These are phyloP conservation scores for Jatropha curcas DNA, from an alignment of 345 rosid genomes.

Conservation along the genomic window DNA sequence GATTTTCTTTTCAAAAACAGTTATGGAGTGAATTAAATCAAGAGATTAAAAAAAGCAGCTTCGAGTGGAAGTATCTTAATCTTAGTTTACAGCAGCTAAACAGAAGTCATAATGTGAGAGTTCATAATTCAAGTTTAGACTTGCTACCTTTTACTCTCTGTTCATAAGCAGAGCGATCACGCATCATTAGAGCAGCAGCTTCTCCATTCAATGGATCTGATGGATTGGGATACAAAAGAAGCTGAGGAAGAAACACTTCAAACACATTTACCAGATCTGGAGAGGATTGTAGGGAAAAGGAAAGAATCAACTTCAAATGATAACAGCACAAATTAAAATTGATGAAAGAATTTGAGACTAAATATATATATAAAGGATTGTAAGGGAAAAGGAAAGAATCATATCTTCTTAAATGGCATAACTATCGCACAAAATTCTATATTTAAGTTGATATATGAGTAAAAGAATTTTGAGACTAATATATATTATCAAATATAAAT, in stretches of 20 bases:
- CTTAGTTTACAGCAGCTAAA: neutral
- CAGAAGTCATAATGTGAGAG: neutral
- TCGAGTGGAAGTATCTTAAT: neutral
- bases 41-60: neutral
- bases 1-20: neutral
- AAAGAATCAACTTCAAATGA: neutral
- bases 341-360: conserved; percentile 7
- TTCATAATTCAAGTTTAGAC: conserved; percentile 7
- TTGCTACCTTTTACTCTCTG: conserved; percentile 78
- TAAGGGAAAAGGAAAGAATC: no score
- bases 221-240: conserved; percentile 94
- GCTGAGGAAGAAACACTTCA: conserved; percentile 97
- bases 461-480: no score
- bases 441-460: no score
- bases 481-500: no score
- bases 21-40: neutral
- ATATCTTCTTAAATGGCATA: no score
- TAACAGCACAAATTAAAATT: conserved; percentile 11
- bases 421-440: no score
- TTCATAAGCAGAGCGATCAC: conserved; percentile 79
- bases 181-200: conserved; percentile 96
- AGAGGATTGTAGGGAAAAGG: conserved; percentile 10
- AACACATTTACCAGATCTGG: conserved; percentile 95
- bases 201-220: conserved; percentile 97
- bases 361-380: no score